A percentile compares a stretch with the other conserved stretches of the same genome.
Evolutionary conservation across 371 early-diverging fungal genomes (phyloP).

Genomic region (Neoconidiobolus thromboides): DNA sequence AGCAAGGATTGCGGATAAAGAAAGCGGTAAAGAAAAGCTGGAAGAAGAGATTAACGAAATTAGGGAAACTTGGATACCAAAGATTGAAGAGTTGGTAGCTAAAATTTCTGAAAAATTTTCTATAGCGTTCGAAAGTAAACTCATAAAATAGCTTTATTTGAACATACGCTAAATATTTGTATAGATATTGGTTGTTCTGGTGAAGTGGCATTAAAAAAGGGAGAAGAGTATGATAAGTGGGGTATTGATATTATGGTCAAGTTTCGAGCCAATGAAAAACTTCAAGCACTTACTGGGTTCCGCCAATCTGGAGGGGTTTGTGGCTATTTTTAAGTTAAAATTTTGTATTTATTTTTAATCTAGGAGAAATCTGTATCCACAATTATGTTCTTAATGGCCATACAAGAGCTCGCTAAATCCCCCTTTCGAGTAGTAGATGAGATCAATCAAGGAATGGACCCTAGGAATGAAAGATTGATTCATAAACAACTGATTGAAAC

Average conservation of each 20-base stretch:
- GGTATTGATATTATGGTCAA: constrained; percentile 88
- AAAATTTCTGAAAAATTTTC: constrained; percentile 50
- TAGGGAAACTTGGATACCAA: constrained; percentile 41
- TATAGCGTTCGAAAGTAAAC: constrained; percentile 40
- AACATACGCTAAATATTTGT: not conserved
- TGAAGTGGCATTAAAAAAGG: constrained; percentile 46
- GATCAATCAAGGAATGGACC: constrained; percentile 99
- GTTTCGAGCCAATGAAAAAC: constrained; percentile 70
- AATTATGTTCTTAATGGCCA: constrained; percentile 89
- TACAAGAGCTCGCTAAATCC: constrained; percentile 69
- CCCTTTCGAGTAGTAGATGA: constrained; percentile 99
- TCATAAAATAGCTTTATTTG: not conserved
- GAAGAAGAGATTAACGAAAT: constrained; percentile 14
- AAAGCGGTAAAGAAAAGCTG: constrained; percentile 12
- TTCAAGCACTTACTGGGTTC: constrained; percentile 72
- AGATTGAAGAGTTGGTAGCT: constrained; percentile 29
- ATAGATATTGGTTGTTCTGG: constrained; percentile 66
- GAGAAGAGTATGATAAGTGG: constrained; percentile 84
- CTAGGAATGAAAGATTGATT: constrained; percentile 89
- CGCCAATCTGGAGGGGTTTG: constrained; percentile 94
- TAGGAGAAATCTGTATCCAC: constrained; percentile 87
- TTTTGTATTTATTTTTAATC: not conserved
- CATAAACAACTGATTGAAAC: constrained; percentile 80
- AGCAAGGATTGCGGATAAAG: constrained; percentile 16
- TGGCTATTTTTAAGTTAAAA: constrained; percentile 7